Evolutionary conservation across 208 protist genomes (phyloP).

Genomic region (Trypanosoma congolense): DNA sequence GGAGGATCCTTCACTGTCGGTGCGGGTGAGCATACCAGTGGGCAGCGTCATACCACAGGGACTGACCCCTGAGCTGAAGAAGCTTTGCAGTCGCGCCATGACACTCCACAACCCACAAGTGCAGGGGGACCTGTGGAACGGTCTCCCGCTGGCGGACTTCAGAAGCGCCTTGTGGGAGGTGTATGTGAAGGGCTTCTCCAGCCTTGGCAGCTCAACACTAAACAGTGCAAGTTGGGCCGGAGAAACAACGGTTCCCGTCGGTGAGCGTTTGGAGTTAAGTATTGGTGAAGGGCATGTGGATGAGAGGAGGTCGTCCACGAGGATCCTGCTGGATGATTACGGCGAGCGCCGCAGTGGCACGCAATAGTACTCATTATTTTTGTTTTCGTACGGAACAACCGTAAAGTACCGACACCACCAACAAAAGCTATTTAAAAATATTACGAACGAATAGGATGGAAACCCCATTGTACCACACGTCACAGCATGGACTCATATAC

Average conservation of each 20-base stretch:
- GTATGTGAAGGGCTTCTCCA: not conserved
- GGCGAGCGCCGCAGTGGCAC: conserved; percentile 5
- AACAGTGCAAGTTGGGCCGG: not conserved
- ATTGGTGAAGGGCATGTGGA: not conserved
- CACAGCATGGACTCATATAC: too few species aligned
- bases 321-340: conserved; percentile 1
- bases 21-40: conserved; percentile 22
- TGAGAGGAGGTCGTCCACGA: not conserved
- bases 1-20: not conserved
- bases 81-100: conserved; percentile 7
- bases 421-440: too few species aligned
- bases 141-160: conserved; percentile 6
- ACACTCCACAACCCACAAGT: not conserved
- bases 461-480: too few species aligned
- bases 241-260: not conserved
- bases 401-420: too few species aligned
- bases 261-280: not conserved
- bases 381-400: too few species aligned
- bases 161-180: not conserved
- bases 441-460: too few species aligned
- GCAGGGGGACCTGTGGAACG: not conserved
- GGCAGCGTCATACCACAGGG: conserved; percentile 26
- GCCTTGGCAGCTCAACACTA: too few species aligned
- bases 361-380: too few species aligned
- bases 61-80: conserved; percentile 23